phyloP scores from a whole-genome alignment of 2,329 filamentous ascomycete genomes.

The Bipolaris victoriae region DNA sequence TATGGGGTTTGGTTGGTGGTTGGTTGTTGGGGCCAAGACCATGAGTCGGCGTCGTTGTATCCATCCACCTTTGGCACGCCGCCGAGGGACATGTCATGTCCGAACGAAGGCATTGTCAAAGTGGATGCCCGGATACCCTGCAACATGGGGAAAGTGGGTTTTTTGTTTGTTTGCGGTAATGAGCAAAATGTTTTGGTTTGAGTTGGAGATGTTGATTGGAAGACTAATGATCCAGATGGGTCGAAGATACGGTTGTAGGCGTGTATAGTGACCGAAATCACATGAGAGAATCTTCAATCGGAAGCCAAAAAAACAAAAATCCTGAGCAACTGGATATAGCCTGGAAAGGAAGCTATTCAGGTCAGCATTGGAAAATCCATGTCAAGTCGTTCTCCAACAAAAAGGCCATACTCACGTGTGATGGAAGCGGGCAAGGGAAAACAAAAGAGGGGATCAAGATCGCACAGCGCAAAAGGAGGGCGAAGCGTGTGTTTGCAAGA shows the following conservation, averaged over 20 bases:
- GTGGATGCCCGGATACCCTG: slow-evolving; percentile 44
- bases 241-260: neutral
- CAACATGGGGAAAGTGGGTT: slow-evolving; percentile 41
- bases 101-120: slow-evolving; percentile 46
- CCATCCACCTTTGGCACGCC: slow-evolving; percentile 44
- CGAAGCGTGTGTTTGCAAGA: neutral
- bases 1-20: slow-evolving; percentile 32
- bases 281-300: slow-evolving; percentile 4
- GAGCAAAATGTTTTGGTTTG: neutral
- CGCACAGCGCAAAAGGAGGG: neutral
- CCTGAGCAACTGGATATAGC: neutral
- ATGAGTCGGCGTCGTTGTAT: slow-evolving; percentile 38
- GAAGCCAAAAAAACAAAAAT: slow-evolving; percentile 1
- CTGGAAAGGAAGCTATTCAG: neutral
- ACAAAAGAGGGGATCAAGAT: neutral
- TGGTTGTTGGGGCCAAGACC: slow-evolving; percentile 42
- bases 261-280: slow-evolving; percentile 8
- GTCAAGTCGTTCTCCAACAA: neutral
- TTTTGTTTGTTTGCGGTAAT: too few relatives aligned
- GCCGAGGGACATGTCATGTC: slow-evolving; percentile 40
- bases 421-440: neutral
- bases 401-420: slow-evolving; percentile 8
- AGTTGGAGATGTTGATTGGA: slow-evolving; percentile 5
- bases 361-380: slow-evolving; percentile 1
- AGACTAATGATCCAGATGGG: neutral